These are phyloP conservation scores for Yamadazyma olivae DNA, from an alignment of 805 yeast species.

Conservation along the genomic window DNA sequence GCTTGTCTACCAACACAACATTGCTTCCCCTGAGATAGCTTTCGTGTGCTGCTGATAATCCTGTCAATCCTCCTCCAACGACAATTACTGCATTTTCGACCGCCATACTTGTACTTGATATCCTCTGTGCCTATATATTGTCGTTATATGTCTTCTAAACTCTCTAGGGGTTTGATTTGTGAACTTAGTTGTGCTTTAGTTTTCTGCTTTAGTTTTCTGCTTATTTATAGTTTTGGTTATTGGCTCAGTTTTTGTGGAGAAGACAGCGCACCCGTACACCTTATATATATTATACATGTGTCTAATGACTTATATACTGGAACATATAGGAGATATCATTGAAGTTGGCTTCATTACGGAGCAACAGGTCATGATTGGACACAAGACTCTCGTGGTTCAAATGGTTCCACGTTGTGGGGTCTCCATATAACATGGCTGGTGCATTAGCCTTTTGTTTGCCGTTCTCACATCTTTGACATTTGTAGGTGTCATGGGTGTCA, in stretches of 20 bases:
- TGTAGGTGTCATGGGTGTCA: conserved; percentile 90
- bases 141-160: too few relatives aligned
- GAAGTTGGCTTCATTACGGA: conserved; percentile 68
- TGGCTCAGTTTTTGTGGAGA: too few relatives aligned
- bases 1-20: conserved; percentile 55
- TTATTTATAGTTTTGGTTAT: too few relatives aligned
- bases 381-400: conserved; percentile 59
- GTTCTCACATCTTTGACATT: conserved; percentile 72
- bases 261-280: too few relatives aligned
- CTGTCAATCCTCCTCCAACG: conserved; percentile 67
- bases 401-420: conserved; percentile 97
- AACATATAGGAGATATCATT: conserved; percentile 81
- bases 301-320: conserved; percentile 70
- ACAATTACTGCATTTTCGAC: conserved; percentile 37
- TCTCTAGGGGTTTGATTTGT: too few relatives aligned
- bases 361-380: conserved; percentile 70
- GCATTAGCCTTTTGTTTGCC: conserved; percentile 61
- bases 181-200: too few relatives aligned
- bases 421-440: conserved; percentile 92
- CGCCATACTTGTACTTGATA: background rate
- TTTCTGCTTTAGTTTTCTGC: too few relatives aligned
- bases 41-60: conserved; percentile 61
- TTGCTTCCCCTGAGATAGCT: conserved; percentile 51
- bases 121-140: too few relatives aligned
- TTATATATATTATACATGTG: too few relatives aligned